Evolutionary conservation across 2,329 filamentous ascomycete species (phyloP).

Genomic region (Calonectria naviculata): DNA sequence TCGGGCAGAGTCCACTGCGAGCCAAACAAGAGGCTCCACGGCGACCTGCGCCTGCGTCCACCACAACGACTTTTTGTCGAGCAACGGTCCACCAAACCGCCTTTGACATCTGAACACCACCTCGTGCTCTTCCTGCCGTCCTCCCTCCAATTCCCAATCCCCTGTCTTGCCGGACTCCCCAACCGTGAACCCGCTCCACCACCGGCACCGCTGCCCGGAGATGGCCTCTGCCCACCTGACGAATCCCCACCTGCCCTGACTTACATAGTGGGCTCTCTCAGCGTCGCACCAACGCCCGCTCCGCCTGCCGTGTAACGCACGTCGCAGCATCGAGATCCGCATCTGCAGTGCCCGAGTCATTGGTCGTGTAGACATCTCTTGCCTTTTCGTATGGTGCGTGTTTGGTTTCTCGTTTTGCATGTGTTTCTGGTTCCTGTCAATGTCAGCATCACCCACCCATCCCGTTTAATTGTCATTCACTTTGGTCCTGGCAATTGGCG

Average conservation of each 20-base stretch:
- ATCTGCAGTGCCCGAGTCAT: constrained; percentile 29
- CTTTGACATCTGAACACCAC: constrained; percentile 9
- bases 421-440: background rate
- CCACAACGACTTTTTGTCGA: constrained; percentile 1
- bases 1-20: constrained; percentile 7
- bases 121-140: background rate
- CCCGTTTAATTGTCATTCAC: background rate
- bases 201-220: constrained; percentile 11
- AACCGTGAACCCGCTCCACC: constrained; percentile 18
- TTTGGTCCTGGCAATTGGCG: background rate
- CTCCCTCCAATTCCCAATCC: background rate
- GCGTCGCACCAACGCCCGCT: constrained; percentile 21
- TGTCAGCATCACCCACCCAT: background rate
- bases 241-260: constrained; percentile 3
- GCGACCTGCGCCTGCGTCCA: constrained; percentile 4
- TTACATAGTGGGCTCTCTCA: constrained; percentile 3
- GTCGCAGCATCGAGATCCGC: constrained; percentile 42
- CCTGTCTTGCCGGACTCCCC: constrained; percentile 8
- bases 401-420: background rate
- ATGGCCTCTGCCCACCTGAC: constrained; percentile 1
- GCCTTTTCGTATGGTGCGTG: background rate
- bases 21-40: constrained; percentile 9
- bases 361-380: background rate
- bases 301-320: constrained; percentile 34
- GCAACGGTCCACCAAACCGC: background rate